Conservation (phyloP, 1,139 yeast genomes). For the Nakaseomyces nivariensis region DNA sequence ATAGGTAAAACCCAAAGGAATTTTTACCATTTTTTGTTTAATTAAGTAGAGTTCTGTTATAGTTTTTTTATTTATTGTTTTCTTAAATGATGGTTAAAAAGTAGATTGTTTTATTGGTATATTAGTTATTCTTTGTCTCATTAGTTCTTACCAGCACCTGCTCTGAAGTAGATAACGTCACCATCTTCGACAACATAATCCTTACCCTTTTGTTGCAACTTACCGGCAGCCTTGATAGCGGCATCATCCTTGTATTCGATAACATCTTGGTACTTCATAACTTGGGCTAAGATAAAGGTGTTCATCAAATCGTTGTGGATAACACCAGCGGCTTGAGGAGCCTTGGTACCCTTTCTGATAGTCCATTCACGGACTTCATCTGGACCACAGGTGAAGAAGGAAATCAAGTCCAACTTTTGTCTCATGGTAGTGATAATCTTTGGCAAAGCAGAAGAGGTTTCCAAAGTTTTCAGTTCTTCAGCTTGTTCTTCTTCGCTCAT, state of each 20-base stretch:
- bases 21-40: neutral
- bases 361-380: conserved; percentile 89
- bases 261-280: conserved; percentile 76
- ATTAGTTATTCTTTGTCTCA: conserved; percentile 10
- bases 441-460: conserved; percentile 80
- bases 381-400: conserved; percentile 79
- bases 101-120: neutral
- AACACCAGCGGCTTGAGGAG: conserved; percentile 85
- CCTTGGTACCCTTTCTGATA: conserved; percentile 72
- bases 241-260: conserved; percentile 77
- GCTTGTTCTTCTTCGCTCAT: conserved; percentile 89
- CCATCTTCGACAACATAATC: conserved; percentile 90
- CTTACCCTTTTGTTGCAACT: conserved; percentile 89
- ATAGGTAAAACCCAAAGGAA: neutral
- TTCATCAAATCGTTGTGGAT: conserved; percentile 73
- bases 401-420: conserved; percentile 70
- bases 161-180: conserved; percentile 87
- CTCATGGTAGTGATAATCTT: conserved; percentile 79
- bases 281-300: conserved; percentile 71
- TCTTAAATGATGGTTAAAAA: neutral
- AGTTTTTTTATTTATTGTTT: too few species aligned
- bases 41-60: neutral
- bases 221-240: conserved; percentile 88
- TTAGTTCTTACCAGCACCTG: conserved; percentile 86
- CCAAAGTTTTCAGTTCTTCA: conserved; percentile 78